Percentiles rank a stretch among this genome's conserved stretches.
phyloP scores from a whole-genome alignment of 495 filamentous ascomycete genomes.

The Sordaria brevicollis region DNA sequence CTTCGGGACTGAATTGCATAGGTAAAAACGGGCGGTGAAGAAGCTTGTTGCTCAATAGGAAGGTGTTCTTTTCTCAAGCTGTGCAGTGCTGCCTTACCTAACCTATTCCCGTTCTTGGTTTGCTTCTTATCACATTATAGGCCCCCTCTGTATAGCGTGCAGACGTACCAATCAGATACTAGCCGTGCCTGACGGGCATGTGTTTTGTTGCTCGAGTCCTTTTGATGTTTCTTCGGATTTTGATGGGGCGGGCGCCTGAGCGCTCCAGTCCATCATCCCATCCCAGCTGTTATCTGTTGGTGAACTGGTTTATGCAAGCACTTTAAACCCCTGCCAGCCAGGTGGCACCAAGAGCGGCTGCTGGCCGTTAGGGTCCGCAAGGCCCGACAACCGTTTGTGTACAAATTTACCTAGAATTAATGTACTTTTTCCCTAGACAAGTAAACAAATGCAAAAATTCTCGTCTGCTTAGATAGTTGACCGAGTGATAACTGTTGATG shows the following conservation, averaged over 20 bases:
- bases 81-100: background rate
- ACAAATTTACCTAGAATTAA: background rate
- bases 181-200: background rate
- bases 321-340: constrained; percentile 4
- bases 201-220: too few relatives aligned
- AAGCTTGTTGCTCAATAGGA: background rate
- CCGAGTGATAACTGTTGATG: background rate
- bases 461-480: background rate
- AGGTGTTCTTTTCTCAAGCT: background rate
- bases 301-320: constrained; percentile 3
- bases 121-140: background rate
- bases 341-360: background rate
- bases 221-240: too few relatives aligned
- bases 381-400: background rate
- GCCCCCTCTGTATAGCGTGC: background rate
- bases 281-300: background rate
- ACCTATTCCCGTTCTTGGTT: background rate
- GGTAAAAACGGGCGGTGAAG: background rate
- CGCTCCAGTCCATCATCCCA: background rate
- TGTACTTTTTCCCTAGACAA: background rate
- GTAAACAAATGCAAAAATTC: background rate
- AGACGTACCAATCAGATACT: background rate
- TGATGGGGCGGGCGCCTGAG: too few relatives aligned
- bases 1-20: background rate
- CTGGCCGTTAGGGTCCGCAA: background rate